Evolutionary conservation across 2,329 filamentous ascomycete genomes (phyloP), one percentile per base, ranked within the genome.

Genomic region (Colletotrichum orbiculare): DNA sequence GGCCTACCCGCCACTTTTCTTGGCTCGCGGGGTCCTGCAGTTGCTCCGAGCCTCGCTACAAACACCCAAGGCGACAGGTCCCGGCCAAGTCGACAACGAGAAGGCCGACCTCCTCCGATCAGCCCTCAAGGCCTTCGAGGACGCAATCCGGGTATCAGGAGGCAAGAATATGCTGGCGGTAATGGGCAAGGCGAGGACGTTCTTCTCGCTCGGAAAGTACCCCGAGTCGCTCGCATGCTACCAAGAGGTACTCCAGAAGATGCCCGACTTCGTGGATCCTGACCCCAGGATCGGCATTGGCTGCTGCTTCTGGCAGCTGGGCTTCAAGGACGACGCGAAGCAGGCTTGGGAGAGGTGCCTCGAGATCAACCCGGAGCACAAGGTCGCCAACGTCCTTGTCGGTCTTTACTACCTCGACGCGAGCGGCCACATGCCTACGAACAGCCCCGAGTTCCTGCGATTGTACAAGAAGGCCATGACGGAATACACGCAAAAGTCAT

Each of bases 211-310:
- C 72, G 92, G 91, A 62, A 94, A 93, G 76, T 97, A 92, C 73
- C 85, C 89, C 1, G 94, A 98, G 57, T 91, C 96, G 12, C 79
- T 98, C 56, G 86, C 91, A 66, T 84, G 87, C 33, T 99, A 98
- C 75, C 96, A 99, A 79, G 91, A 93, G 65, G 93, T 94, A 13
- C 81, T 99, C 54, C 85, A 89, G 71, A 94, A 91, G 77, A 94
- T 94, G 82, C 96, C 96, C 2, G 89, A 93, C 70, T 84, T 98
- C 73, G 88, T 91, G 46, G 96, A 99, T 73, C 96, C 96, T 0
- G 96, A 99, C 77, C 96, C 96, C 70, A 88, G 96, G 71, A 95
- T 99, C 71, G 96, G 96, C 60, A 95, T 99, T 73, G 96, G 96
- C 49, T 96, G 93, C 78, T 99, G 96, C 81, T 91, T 97, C 76